Evolutionary conservation across 1,139 yeast genomes (phyloP).

Genomic region (Torulaspora pretoriensis): DNA sequence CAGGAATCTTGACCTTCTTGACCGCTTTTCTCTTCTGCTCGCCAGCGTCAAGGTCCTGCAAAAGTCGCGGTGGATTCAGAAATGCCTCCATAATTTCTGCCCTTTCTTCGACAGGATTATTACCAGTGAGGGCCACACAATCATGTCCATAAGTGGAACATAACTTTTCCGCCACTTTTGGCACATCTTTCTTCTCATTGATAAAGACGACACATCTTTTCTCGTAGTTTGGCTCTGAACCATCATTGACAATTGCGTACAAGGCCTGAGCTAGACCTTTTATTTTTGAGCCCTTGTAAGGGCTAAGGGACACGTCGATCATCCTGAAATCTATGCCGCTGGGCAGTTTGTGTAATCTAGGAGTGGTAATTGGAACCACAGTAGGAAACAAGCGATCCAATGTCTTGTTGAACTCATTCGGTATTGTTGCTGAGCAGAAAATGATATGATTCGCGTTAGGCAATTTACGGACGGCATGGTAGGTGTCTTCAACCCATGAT

Average conservation of each 20-base stretch:
- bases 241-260: constrained; percentile 80
- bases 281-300: constrained; percentile 77
- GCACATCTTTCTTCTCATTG: constrained; percentile 64
- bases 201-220: constrained; percentile 87
- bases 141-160: constrained; percentile 53
- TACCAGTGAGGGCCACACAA: constrained; percentile 63
- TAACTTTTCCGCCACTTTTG: constrained; percentile 51
- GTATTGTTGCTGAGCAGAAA: constrained; percentile 88
- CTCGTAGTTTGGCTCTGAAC: constrained; percentile 69
- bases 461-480: constrained; percentile 50
- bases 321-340: constrained; percentile 65
- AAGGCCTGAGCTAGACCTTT: constrained; percentile 85
- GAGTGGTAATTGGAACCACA: constrained; percentile 67
- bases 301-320: constrained; percentile 68
- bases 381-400: constrained; percentile 61
- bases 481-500: constrained; percentile 71
- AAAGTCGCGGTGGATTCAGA: constrained; percentile 48
- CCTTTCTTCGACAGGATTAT: constrained; percentile 57
- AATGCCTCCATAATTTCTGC: constrained; percentile 55
- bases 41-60: constrained; percentile 31
- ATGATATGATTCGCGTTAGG: constrained; percentile 58
- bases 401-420: constrained; percentile 66
- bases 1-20: constrained; percentile 21
- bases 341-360: constrained; percentile 79
- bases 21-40: constrained; percentile 18